Conservation (phyloP, 78 protist genomes). For the Creolimax fragrantissima region DNA sequence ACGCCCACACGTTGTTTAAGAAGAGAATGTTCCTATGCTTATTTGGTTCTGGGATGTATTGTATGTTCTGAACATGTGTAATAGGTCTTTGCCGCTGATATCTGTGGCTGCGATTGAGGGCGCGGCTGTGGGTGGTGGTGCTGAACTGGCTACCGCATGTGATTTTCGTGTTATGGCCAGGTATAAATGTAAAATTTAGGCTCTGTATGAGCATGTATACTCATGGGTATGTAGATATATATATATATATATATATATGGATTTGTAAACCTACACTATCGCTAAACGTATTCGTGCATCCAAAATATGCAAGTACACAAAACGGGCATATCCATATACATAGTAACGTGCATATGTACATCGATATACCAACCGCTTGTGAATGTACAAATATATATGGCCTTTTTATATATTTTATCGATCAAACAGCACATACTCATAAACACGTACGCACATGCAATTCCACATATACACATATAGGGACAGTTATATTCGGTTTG, state of each 20-base stretch:
- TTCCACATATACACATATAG: neutral
- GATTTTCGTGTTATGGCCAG: neutral
- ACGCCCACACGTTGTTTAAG: too few relatives aligned
- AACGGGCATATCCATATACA: neutral
- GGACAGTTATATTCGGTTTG: neutral
- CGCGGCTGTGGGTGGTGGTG: conserved; percentile 1
- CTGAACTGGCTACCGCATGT: neutral
- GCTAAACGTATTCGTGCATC: neutral
- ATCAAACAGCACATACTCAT: neutral
- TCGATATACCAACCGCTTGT: neutral
- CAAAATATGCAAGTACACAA: neutral
- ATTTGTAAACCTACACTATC: neutral
- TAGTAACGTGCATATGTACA: neutral
- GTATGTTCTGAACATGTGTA: too few relatives aligned
- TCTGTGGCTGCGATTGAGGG: conserved; percentile 14
- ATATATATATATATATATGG: neutral
- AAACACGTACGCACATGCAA: neutral
- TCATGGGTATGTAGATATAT: too few relatives aligned
- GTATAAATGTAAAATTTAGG: too few relatives aligned
- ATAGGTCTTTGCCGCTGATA: neutral
- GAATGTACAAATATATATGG: neutral
- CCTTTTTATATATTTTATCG: neutral
- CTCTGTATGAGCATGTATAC: too few relatives aligned
- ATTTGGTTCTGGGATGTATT: too few relatives aligned
- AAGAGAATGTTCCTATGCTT: too few relatives aligned